Conservation (phyloP, 352 stramenopile genomes). For the Phytopythium boreale region DNA sequence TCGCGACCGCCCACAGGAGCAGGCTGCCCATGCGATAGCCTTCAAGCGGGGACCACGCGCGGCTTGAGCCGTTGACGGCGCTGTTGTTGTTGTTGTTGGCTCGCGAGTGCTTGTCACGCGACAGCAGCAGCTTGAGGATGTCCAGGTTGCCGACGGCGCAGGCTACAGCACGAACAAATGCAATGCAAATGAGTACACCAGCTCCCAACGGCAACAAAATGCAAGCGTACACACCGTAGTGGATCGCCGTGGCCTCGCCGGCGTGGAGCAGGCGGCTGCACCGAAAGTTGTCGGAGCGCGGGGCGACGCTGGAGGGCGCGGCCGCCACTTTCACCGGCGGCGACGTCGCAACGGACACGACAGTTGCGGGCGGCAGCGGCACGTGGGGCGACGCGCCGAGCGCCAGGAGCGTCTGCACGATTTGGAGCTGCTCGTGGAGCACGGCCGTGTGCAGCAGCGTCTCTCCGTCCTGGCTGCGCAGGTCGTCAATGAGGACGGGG, state of each 20-base stretch:
- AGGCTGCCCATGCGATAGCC: slow-evolving; percentile 40
- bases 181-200: neutral
- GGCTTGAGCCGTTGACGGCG: slow-evolving; percentile 9
- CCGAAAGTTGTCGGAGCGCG: slow-evolving; percentile 51
- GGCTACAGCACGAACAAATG: slow-evolving; percentile 13
- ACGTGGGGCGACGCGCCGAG: slow-evolving; percentile 39
- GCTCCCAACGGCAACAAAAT: neutral
- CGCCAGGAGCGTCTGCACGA: slow-evolving; percentile 50
- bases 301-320: slow-evolving; percentile 46
- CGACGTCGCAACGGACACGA: slow-evolving; percentile 13
- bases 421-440: slow-evolving; percentile 43
- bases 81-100: neutral
- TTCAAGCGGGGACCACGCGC: slow-evolving; percentile 8
- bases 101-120: neutral
- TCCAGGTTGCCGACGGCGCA: slow-evolving; percentile 52
- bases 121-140: slow-evolving; percentile 57
- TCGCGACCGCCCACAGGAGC: slow-evolving; percentile 65
- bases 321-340: slow-evolving; percentile 5
- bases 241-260: slow-evolving; percentile 54
- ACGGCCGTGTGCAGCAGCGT: slow-evolving; percentile 67
- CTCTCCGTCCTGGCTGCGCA: slow-evolving; percentile 51
- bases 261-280: slow-evolving; percentile 49
- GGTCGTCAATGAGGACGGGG: slow-evolving; percentile 6
- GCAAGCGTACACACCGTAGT: slow-evolving; percentile 41
- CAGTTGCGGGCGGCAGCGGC: slow-evolving; percentile 18